Conservation (phyloP, 2,329 filamentous ascomycete species). For the Scorias spongiosa region DNA sequence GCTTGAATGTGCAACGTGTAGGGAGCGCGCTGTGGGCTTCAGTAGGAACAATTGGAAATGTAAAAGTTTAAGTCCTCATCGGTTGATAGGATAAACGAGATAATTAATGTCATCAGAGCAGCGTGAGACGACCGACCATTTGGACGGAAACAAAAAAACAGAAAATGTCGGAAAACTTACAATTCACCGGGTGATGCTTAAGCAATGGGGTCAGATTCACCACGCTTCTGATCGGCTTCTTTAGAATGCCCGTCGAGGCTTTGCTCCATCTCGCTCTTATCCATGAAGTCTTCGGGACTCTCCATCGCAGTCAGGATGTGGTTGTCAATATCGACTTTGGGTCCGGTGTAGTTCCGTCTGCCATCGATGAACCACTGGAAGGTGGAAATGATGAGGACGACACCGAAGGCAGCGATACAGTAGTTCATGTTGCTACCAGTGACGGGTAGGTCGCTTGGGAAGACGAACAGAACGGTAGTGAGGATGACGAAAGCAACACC, state of each 20-base stretch:
- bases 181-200: neutral
- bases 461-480: conserved; percentile 56
- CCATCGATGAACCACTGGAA: conserved; percentile 43
- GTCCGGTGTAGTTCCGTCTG: conserved; percentile 41
- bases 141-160: neutral
- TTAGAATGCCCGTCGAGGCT: neutral
- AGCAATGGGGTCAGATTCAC: neutral
- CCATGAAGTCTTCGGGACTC: conserved; percentile 5
- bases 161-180: neutral
- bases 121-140: neutral
- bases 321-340: conserved; percentile 18
- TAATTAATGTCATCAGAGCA: neutral
- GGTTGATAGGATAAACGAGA: conserved; percentile 3
- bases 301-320: conserved; percentile 14
- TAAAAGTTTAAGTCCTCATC: conserved; percentile 3
- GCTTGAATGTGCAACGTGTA: too few relatives aligned
- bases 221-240: neutral
- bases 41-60: conserved; percentile 6
- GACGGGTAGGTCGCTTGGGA: conserved; percentile 48
- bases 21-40: neutral
- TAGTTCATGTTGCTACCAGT: conserved; percentile 50
- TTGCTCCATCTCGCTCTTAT: neutral
- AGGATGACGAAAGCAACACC: conserved; percentile 48
- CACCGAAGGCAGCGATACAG: conserved; percentile 36
- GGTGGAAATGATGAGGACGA: conserved; percentile 37